phyloP scores from a whole-genome alignment of 768 basidiomycete species.

The Tulasnella sp. region DNA sequence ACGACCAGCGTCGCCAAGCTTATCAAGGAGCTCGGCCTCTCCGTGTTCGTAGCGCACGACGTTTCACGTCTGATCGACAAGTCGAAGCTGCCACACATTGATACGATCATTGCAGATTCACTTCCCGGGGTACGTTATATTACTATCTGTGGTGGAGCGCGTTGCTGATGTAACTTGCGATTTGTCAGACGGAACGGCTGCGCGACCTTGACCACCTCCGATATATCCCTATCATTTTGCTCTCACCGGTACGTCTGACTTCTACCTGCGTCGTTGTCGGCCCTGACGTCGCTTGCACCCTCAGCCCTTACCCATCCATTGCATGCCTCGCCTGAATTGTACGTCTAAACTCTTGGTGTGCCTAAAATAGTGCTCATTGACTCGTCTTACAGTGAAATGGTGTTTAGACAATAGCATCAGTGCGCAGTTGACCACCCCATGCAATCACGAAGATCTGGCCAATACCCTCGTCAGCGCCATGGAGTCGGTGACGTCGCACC shows the following conservation, averaged over 20 bases:
- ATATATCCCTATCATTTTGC: slow-evolving; percentile 89
- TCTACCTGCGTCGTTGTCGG: not conserved
- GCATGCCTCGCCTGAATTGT: slow-evolving; percentile 64
- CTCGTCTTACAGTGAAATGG: slow-evolving; percentile 61
- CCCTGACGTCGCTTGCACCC: not conserved
- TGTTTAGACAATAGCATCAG: slow-evolving; percentile 94
- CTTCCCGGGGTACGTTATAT: slow-evolving; percentile 54
- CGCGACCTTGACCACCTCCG: slow-evolving; percentile 89
- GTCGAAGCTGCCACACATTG: slow-evolving; percentile 74
- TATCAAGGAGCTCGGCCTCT: slow-evolving; percentile 67
- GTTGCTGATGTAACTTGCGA: slow-evolving; percentile 14
- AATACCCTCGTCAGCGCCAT: slow-evolving; percentile 88
- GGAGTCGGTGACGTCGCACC: slow-evolving; percentile 87
- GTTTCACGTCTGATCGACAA: slow-evolving; percentile 74
- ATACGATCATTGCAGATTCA: slow-evolving; percentile 92
- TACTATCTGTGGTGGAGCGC: slow-evolving; percentile 9
- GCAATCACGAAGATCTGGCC: slow-evolving; percentile 75
- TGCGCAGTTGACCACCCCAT: slow-evolving; percentile 86
- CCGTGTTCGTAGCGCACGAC: slow-evolving; percentile 61
- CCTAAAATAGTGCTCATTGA: slow-evolving; percentile 3
- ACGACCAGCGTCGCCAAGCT: slow-evolving; percentile 60
- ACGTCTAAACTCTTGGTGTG: slow-evolving; percentile 25
- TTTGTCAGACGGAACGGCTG: slow-evolving; percentile 64
- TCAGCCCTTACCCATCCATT: slow-evolving; percentile 24
- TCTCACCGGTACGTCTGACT: slow-evolving; percentile 46